phyloP scores from a whole-genome alignment of 305 asterid genomes.

The Solanum hybrid region DNA sequence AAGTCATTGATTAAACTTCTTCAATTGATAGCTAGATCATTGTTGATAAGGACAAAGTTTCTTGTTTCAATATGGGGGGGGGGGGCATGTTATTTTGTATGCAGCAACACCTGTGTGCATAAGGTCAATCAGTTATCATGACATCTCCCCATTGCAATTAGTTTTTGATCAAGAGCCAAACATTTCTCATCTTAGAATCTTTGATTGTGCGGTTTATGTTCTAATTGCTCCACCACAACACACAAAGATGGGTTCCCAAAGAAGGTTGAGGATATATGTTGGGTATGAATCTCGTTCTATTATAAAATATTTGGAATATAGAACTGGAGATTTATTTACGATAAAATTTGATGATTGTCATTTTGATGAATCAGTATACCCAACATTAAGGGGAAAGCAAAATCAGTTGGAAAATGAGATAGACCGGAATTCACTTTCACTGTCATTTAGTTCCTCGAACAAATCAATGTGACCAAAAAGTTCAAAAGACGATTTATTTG shows the following conservation, averaged over 20 bases:
- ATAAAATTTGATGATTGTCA: neutral
- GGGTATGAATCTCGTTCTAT: neutral
- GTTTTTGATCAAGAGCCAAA: neutral
- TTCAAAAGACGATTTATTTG: too few species aligned
- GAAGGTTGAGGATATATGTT: too few species aligned
- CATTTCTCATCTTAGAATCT: neutral
- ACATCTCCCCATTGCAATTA: neutral
- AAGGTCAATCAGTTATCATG: neutral
- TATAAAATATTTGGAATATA: too few species aligned
- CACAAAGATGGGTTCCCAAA: neutral
- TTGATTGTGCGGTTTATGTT: neutral
- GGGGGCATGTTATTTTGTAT: neutral
- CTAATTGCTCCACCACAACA: neutral
- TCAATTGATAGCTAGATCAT: too few species aligned
- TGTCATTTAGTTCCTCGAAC: neutral
- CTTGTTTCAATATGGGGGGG: too few species aligned
- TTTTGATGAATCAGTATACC: neutral
- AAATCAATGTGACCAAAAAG: neutral
- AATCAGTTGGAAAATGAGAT: too few species aligned
- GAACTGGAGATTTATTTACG: too few species aligned
- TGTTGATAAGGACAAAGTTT: too few species aligned
- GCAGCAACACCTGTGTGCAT: neutral
- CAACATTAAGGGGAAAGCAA: neutral
- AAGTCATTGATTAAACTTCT: neutral
- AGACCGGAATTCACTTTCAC: neutral